Evolutionary conservation across 352 stramenopile genomes (phyloP), one percentile per base, ranked within the genome.

Genomic region (Phytophthora sojae): DNA sequence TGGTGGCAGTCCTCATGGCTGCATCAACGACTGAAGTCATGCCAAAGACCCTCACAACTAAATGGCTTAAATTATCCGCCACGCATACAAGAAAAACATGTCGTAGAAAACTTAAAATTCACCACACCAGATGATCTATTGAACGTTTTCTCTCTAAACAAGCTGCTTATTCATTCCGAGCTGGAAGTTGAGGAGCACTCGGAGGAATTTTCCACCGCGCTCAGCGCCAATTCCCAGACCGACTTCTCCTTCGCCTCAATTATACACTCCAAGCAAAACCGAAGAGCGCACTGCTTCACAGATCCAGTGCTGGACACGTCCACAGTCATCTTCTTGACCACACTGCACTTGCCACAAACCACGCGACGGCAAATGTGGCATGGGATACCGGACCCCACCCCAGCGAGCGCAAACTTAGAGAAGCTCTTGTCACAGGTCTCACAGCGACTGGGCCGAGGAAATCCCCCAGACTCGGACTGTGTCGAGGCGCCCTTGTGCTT

Each of bases 311-410:
- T 50, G 12, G 73, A 67, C n/a, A 88, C 61, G 57, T 90, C 79
- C 19, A 89, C 66, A 4, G 79, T 79, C 61, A 89, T 72, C 7
- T 82, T 83, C 61, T 89, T 89, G 19, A 75, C 54, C 0, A 91
- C 71, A 9, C 56, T 76, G 64, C 83, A 91, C 32, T 78, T 79
- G 12, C 49, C 32, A 60, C 83, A 91, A 5, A 86, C 51, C 17
- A 74, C 51, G 9, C 69, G 54, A 29, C 71, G 74, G 37, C 83
- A 91, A 29, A 85, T 75, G 23, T 85, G 70, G 49, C 83, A 91
- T 12, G 64, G 29, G 2, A 53, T 44, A 5, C 68, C 60, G 1
- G 45, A 44, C 17, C 47, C 37, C 3, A n/a, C 21, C 5, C 21
- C 14, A 11, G 49, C 35, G 29, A 71, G 19, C 12, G 74, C 21